Conservation (phyloP, 2,329 filamentous ascomycete genomes). For the Scytalidium lignicola region DNA sequence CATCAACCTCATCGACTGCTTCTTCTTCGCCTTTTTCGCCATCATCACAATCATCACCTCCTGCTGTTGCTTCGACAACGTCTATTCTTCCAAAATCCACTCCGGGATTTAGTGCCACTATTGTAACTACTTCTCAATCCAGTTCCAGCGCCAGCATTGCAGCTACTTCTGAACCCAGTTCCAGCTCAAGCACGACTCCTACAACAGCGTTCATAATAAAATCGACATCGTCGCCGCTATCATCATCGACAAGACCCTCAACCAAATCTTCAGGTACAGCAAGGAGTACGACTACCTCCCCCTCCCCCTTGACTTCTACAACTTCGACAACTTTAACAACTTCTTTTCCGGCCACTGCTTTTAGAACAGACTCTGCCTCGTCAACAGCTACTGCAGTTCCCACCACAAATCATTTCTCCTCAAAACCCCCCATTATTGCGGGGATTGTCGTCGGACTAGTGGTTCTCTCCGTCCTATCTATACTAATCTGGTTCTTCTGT, state of each 20-base stretch:
- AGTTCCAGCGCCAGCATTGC: too few relatives aligned
- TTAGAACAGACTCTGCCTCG: neutral
- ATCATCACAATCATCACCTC: conserved; percentile 1
- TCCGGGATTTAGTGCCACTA: conserved; percentile 3
- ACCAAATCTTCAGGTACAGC: conserved; percentile 2
- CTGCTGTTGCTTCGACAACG: too few relatives aligned
- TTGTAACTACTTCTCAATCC: too few relatives aligned
- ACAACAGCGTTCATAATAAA: neutral
- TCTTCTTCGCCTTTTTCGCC: conserved; percentile 6
- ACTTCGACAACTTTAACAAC: conserved; percentile 2
- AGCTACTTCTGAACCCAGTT: too few relatives aligned
- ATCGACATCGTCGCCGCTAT: neutral
- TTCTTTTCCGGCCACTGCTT: neutral
- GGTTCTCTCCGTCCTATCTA: conserved; percentile 8
- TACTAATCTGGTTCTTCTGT: conserved; percentile 15
- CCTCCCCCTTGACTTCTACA: neutral
- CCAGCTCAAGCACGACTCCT: neutral
- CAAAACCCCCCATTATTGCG: conserved; percentile 13
- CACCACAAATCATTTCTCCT: neutral
- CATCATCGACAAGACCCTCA: neutral
- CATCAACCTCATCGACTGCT: conserved; percentile 12
- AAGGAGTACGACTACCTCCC: neutral
- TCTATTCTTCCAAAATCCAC: conserved; percentile 9
- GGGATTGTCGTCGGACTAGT: conserved; percentile 14
- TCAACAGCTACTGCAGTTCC: neutral